Evolutionary conservation across 1,139 yeast species (phyloP).

Genomic region (Magnusiomyces magnusii): DNA sequence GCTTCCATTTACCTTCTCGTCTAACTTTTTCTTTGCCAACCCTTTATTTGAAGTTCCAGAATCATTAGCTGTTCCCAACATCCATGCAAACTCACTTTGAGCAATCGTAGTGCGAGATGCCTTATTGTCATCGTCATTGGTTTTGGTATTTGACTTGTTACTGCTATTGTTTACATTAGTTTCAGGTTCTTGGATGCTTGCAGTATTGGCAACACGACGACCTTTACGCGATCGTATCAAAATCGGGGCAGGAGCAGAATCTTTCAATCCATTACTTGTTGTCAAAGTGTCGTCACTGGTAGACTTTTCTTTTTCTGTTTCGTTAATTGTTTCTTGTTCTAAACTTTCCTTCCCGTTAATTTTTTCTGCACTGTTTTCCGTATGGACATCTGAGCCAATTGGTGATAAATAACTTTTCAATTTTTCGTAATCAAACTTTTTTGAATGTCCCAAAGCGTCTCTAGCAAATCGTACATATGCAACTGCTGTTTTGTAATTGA

Average conservation of each 20-base stretch:
- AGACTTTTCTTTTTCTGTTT: not conserved
- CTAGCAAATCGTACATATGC: constrained; percentile 3
- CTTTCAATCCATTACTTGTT: not conserved
- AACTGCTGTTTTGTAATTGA: not conserved
- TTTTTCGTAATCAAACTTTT: not conserved
- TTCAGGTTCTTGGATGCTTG: not conserved
- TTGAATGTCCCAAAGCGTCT: not conserved
- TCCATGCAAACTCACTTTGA: constrained; percentile 16
- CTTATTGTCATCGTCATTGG: not conserved
- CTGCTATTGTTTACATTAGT: not conserved
- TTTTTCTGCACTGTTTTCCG: not conserved
- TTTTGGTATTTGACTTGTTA: not conserved
- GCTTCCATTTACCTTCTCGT: no score
- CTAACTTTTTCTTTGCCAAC: no score
- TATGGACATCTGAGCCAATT: not conserved
- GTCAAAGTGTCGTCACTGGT: not conserved
- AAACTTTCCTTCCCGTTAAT: no score
- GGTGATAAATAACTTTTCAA: not conserved
- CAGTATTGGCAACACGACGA: not conserved
- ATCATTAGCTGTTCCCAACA: constrained; percentile 5
- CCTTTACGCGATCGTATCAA: not conserved
- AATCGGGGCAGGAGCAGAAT: not conserved
- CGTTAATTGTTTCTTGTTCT: not conserved
- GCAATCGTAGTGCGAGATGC: constrained; percentile 13
- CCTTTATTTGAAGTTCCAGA: no score